These are phyloP conservation scores for Naematelia aurantialba DNA, from an alignment of 768 basidiomycete genomes.

Conservation along the genomic window DNA sequence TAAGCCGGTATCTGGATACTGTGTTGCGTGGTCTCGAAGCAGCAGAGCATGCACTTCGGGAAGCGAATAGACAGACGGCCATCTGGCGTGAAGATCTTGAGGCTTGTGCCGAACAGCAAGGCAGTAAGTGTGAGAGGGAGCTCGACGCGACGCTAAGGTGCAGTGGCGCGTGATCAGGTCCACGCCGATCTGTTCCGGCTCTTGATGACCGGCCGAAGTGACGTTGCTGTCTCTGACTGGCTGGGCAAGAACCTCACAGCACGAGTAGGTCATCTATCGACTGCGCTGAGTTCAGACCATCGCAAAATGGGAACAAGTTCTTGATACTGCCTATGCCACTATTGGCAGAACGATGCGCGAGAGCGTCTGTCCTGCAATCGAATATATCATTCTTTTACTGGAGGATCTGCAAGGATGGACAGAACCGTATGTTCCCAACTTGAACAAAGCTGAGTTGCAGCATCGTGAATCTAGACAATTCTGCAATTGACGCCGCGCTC, in stretches of 20 bases:
- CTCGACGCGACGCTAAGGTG: background rate
- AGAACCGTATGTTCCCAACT: constrained; percentile 9
- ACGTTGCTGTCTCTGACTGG: constrained; percentile 37
- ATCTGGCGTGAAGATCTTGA: constrained; percentile 44
- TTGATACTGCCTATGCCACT: constrained; percentile 17
- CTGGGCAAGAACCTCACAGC: constrained; percentile 37
- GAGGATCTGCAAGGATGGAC: constrained; percentile 35
- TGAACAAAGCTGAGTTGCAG: constrained; percentile 5
- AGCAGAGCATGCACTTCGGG: constrained; percentile 23
- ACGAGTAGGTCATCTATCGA: constrained; percentile 17
- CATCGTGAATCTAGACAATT: constrained; percentile 2
- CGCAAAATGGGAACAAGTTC: constrained; percentile 35
- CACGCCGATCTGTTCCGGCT: constrained; percentile 39
- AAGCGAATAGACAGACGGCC: constrained; percentile 40
- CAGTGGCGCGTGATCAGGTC: constrained; percentile 27
- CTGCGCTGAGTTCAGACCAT: constrained; percentile 26
- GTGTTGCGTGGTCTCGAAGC: constrained; percentile 31
- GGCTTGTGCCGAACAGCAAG: constrained; percentile 36
- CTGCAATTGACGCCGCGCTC: constrained; percentile 8
- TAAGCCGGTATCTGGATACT: constrained; percentile 20
- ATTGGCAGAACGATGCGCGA: constrained; percentile 30
- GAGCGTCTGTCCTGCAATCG: constrained; percentile 31
- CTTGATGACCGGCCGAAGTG: constrained; percentile 34
- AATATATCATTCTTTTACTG: constrained; percentile 26
- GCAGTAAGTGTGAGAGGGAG: constrained; percentile 22